A percentile compares a stretch with the other conserved stretches of the same genome.
Evolutionary conservation across 2,329 filamentous ascomycete genomes (phyloP).

Genomic region (Knufia fluminis): DNA sequence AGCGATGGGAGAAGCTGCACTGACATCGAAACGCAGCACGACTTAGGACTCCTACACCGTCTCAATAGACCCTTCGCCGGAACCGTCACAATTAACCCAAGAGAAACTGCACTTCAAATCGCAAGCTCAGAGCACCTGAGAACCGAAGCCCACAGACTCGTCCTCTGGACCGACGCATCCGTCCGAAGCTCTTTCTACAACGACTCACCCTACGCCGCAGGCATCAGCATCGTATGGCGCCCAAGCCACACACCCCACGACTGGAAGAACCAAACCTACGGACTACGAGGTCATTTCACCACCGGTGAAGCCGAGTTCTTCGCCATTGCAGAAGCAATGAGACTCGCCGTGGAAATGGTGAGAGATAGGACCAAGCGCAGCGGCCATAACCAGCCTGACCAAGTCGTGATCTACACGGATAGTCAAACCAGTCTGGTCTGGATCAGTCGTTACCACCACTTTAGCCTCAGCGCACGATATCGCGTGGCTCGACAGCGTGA

Average conservation of each 20-base stretch:
- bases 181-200: background rate
- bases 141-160: background rate
- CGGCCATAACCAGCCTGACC: background rate
- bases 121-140: background rate
- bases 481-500: background rate
- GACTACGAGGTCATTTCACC: background rate
- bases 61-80: background rate
- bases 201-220: background rate
- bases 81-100: background rate
- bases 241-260: background rate
- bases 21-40: background rate
- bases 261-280: background rate
- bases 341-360: background rate
- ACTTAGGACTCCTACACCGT: background rate
- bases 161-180: constrained; percentile 4
- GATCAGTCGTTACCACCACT: background rate
- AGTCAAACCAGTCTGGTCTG: background rate
- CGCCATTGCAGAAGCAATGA: constrained; percentile 3
- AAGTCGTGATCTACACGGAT: background rate
- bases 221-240: background rate
- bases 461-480: background rate
- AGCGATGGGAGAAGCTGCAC: background rate
- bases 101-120: background rate
- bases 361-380: background rate
- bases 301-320: constrained; percentile 2